phyloP scores from a whole-genome alignment of 2,329 filamentous ascomycete species.

The Xylaria sp. region DNA sequence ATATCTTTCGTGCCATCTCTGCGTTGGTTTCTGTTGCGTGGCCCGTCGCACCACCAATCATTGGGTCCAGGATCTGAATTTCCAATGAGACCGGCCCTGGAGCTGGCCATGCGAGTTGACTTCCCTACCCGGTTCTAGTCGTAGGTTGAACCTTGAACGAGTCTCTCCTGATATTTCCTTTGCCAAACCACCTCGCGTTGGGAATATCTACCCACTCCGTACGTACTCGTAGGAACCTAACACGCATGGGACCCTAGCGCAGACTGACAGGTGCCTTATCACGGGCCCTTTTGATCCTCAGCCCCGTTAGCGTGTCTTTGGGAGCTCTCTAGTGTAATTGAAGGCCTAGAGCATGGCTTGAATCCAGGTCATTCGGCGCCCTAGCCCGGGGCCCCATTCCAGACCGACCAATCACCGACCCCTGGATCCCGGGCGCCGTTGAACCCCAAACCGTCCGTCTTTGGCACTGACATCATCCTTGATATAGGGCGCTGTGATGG shows the following conservation, averaged over 20 bases:
- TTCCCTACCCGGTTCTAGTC: neutral
- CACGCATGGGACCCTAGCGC: too few species aligned
- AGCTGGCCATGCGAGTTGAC: neutral
- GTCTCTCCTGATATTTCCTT: too few species aligned
- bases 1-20: neutral
- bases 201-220: too few species aligned
- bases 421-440: neutral
- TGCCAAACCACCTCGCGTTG: too few species aligned
- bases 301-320: neutral
- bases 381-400: neutral
- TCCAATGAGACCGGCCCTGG: neutral
- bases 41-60: constrained; percentile 10
- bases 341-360: neutral
- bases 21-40: constrained; percentile 6
- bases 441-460: neutral
- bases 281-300: neutral
- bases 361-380: neutral
- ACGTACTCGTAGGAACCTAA: too few species aligned
- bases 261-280: too few species aligned
- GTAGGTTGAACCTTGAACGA: neutral
- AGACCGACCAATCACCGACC: neutral
- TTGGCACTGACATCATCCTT: neutral
- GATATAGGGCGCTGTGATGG: neutral
- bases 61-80: constrained; percentile 1
- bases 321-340: neutral